phyloP scores from a whole-genome alignment of 2,329 filamentous ascomycete genomes.

The Sporothrix curviconia region DNA sequence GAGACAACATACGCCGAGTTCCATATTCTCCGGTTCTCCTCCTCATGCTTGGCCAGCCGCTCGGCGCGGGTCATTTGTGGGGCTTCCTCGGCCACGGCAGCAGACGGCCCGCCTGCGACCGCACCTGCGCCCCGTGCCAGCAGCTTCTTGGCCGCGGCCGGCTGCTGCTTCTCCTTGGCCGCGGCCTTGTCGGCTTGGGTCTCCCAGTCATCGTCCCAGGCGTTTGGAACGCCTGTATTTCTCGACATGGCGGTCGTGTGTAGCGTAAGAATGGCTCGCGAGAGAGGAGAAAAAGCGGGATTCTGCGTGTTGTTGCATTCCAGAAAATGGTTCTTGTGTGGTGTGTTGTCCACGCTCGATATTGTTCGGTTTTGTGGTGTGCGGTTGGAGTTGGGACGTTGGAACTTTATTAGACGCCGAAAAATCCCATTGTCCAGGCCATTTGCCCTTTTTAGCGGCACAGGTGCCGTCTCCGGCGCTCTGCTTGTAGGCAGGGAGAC shows the following conservation, averaged over 20 bases:
- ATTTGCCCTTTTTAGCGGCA: slow-evolving; percentile 5
- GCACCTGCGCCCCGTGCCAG: background rate
- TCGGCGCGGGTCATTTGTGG: slow-evolving; percentile 62
- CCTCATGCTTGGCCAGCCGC: slow-evolving; percentile 69
- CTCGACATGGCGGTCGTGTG: slow-evolving; percentile 32
- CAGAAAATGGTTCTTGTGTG: too few species aligned
- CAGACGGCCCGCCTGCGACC: background rate
- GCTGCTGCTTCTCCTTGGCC: slow-evolving; percentile 27
- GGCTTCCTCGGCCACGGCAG: slow-evolving; percentile 22
- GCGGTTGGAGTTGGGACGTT: background rate
- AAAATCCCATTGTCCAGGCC: background rate
- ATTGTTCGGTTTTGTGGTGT: too few species aligned
- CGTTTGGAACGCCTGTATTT: slow-evolving; percentile 54
- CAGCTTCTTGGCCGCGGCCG: background rate
- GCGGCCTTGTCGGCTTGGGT: slow-evolving; percentile 56
- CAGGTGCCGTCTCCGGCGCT: background rate
- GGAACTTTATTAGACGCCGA: background rate
- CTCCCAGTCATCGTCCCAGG: slow-evolving; percentile 93
- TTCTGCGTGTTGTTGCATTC: background rate
- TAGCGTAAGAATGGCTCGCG: too few species aligned
- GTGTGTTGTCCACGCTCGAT: too few species aligned
- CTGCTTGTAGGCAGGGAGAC: background rate
- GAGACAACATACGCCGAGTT: slow-evolving; percentile 64
- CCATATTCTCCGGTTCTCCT: slow-evolving; percentile 82
- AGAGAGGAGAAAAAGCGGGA: too few species aligned